phyloP scores from a whole-genome alignment of 106 monocot genomes.

The Dendrobium catenatum region DNA sequence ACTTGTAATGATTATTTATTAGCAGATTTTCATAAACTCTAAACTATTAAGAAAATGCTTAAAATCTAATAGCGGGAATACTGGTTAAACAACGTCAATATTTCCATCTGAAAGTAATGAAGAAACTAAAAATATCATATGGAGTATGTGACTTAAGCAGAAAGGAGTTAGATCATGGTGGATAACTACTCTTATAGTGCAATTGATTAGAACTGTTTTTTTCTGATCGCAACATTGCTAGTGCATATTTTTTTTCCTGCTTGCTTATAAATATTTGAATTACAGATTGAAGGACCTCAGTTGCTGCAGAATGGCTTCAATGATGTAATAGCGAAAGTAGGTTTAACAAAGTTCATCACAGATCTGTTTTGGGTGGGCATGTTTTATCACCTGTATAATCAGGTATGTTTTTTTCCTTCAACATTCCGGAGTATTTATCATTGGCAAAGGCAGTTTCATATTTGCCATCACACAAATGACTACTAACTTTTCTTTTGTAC shows the following conservation, averaged over 20 bases:
- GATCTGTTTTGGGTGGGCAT: slow-evolving; percentile 94
- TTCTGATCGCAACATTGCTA: neutral
- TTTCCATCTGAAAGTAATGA: too few species aligned
- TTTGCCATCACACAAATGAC: neutral
- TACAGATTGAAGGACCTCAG: slow-evolving; percentile 86
- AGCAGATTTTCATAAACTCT: too few species aligned
- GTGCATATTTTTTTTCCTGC: neutral
- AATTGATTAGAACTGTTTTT: neutral
- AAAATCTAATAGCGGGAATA: too few species aligned
- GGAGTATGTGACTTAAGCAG: too few species aligned
- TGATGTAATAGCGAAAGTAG: slow-evolving; percentile 94
- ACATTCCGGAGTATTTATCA: neutral
- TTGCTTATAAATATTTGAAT: slow-evolving; percentile 2
- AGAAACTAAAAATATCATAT: too few species aligned
- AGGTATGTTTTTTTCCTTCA: slow-evolving; percentile 35
- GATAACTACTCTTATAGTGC: neutral
- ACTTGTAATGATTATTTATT: too few species aligned
- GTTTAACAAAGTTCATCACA: slow-evolving; percentile 61
- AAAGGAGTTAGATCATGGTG: too few species aligned
- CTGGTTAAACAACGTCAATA: too few species aligned
- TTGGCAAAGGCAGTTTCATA: neutral
- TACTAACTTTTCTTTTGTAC: neutral
- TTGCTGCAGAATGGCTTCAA: slow-evolving; percentile 77
- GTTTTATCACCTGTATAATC: slow-evolving; percentile 99
- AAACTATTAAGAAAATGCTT: too few species aligned